Percentiles rank a stretch among this genome's conserved stretches.
Conservation (phyloP, 306 rosid species). For the Crotalaria pallida region DNA sequence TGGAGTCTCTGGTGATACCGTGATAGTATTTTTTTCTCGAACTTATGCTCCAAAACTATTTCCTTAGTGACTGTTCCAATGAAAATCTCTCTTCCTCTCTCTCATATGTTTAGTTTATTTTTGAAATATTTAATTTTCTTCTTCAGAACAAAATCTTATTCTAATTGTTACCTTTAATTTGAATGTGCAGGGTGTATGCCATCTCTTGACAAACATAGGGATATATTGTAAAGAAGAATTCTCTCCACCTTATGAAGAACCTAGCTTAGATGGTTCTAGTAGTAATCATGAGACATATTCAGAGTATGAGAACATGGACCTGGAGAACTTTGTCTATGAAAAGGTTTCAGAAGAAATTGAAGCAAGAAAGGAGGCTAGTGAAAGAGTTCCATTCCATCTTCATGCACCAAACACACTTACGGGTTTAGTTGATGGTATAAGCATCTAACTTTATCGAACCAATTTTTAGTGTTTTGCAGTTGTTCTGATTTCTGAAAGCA, state of each 20-base stretch:
- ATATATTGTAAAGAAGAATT: slow-evolving; percentile 70
- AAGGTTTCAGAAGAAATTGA: slow-evolving; percentile 87
- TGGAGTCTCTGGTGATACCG: neutral
- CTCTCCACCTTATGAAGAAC: slow-evolving; percentile 55
- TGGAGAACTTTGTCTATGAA: slow-evolving; percentile 78
- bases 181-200: slow-evolving; percentile 75
- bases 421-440: slow-evolving; percentile 74
- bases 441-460: neutral
- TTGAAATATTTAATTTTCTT: neutral
- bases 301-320: slow-evolving; percentile 87
- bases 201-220: slow-evolving; percentile 73
- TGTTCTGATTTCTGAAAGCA: neutral
- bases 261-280: slow-evolving; percentile 61
- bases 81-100: neutral
- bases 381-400: slow-evolving; percentile 71
- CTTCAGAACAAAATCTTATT: slow-evolving; percentile 5
- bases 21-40: neutral
- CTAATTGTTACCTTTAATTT: slow-evolving; percentile 13
- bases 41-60: neutral
- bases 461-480: neutral
- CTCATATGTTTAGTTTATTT: slow-evolving; percentile 6
- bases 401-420: slow-evolving; percentile 70
- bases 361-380: slow-evolving; percentile 72
- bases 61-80: neutral
- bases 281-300: slow-evolving; percentile 66